These are phyloP conservation scores for Botrytis sinoallii DNA, from an alignment of 2,329 filamentous ascomycete species.

Conservation along the genomic window DNA sequence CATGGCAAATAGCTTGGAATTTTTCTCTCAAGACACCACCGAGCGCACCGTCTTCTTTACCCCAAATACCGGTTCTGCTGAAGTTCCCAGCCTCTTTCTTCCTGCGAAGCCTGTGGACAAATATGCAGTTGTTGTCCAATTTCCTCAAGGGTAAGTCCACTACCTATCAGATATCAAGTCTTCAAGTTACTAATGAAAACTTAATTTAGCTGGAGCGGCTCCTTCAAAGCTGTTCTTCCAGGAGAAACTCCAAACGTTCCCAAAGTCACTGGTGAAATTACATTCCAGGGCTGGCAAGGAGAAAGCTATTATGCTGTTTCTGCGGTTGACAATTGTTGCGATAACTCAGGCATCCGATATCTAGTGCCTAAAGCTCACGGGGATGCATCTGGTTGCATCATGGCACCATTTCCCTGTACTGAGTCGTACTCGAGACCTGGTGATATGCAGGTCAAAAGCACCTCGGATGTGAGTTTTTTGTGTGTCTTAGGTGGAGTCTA, in stretches of 20 bases:
- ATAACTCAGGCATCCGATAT: background rate
- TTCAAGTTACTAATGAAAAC: background rate
- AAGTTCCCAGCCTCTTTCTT: background rate
- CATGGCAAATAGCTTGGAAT: background rate
- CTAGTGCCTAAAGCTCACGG: accelerated
- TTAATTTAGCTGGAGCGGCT: background rate
- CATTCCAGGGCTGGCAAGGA: background rate
- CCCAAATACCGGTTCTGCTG: background rate
- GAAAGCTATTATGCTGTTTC: background rate
- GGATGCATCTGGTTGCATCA: background rate
- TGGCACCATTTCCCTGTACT: background rate
- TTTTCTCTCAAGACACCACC: background rate
- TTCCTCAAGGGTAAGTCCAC: background rate
- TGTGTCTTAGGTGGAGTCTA: background rate
- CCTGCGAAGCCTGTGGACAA: accelerated
- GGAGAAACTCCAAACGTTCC: background rate
- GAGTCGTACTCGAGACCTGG: background rate
- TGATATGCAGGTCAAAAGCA: background rate
- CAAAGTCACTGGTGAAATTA: background rate
- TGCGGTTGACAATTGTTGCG: background rate
- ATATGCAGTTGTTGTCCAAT: background rate
- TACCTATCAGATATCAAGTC: background rate
- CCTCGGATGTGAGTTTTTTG: background rate
- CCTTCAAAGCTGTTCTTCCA: background rate
- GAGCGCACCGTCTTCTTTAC: background rate